phyloP scores from a whole-genome alignment of 2,329 filamentous ascomycete species.

The Neoarthrinium moseri region DNA sequence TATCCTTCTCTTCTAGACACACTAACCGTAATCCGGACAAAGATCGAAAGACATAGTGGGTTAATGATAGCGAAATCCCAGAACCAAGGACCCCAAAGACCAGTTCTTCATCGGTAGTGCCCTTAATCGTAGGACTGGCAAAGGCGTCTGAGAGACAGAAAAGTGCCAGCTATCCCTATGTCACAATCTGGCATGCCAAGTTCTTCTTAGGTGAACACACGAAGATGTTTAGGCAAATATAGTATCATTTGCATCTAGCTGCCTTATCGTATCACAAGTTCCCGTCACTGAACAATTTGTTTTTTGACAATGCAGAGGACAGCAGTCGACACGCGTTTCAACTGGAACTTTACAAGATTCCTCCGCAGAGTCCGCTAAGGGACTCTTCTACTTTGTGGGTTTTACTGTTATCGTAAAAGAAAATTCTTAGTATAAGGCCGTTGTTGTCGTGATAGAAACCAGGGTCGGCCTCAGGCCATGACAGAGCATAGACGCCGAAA shows the following conservation, averaged over 20 bases:
- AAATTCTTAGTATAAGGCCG: no score
- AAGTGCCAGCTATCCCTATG: slow-evolving; percentile 6
- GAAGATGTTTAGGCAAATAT: neutral
- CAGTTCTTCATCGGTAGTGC: neutral
- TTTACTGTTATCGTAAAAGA: no score
- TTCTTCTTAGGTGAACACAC: slow-evolving; percentile 7
- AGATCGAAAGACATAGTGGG: neutral
- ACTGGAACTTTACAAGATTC: no score
- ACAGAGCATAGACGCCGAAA: no score
- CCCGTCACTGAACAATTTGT: slow-evolving; percentile 6
- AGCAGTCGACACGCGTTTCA: neutral
- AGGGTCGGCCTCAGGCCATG: no score
- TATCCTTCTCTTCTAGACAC: neutral
- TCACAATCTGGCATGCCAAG: slow-evolving; percentile 3
- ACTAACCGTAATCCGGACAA: neutral
- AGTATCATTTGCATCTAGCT: slow-evolving; percentile 4
- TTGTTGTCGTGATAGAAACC: no score
- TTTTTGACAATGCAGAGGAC: neutral
- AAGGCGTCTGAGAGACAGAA: neutral
- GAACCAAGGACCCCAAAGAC: slow-evolving; percentile 1
- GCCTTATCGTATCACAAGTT: slow-evolving; percentile 4
- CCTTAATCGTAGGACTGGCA: neutral
- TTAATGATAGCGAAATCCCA: neutral
- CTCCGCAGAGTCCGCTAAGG: no score
- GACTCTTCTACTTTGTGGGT: no score